These are phyloP conservation scores for Trichoderma citrinoviride DNA, from an alignment of 2,329 filamentous ascomycete genomes.

Conservation along the genomic window DNA sequence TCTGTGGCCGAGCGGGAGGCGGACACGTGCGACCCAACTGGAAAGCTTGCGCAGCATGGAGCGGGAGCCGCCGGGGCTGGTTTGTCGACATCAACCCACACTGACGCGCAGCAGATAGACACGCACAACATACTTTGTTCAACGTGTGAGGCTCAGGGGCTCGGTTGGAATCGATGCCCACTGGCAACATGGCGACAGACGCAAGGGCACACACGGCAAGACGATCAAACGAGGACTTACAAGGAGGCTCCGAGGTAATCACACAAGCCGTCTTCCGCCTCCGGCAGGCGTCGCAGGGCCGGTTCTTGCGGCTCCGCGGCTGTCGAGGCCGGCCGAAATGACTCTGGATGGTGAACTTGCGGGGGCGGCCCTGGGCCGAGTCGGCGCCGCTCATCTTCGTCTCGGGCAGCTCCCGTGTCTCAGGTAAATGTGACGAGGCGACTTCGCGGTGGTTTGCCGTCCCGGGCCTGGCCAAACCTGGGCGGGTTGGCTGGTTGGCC, in stretches of 20 bases:
- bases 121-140: background rate
- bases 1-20: background rate
- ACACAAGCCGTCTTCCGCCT: constrained; percentile 48
- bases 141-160: constrained; percentile 9
- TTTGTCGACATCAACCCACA: background rate
- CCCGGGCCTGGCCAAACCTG: background rate
- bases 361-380: constrained; percentile 25
- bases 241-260: constrained; percentile 44
- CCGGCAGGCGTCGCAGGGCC: constrained; percentile 47
- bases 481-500: background rate
- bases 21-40: background rate
- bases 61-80: background rate
- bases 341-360: constrained; percentile 43
- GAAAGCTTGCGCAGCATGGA: background rate
- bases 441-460: background rate
- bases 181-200: background rate
- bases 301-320: constrained; percentile 45
- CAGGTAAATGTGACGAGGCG: background rate
- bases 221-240: constrained; percentile 32
- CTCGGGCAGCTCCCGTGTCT: background rate
- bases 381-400: constrained; percentile 16
- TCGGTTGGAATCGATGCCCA: background rate
- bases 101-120: background rate
- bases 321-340: constrained; percentile 41
- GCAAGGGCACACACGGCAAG: background rate